Evolutionary conservation across 2,329 filamentous ascomycete species (phyloP).

Genomic region (Sarocladiaceae sp.): DNA sequence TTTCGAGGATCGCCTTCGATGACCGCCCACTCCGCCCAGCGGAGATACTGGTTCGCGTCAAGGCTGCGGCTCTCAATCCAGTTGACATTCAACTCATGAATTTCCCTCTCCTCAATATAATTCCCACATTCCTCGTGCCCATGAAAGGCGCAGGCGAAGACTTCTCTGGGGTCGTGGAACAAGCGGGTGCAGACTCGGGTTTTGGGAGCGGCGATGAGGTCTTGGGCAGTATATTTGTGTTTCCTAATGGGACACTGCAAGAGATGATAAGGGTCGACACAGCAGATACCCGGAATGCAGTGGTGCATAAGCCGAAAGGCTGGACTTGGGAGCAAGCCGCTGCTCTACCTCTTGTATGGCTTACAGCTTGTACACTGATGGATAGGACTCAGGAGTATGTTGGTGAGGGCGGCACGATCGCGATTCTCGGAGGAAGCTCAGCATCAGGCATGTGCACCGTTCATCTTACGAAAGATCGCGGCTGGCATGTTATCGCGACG

Average conservation of each 20-base stretch:
- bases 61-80: constrained; percentile 10
- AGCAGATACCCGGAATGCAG: background rate
- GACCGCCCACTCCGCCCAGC: background rate
- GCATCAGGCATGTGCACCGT: constrained; percentile 2
- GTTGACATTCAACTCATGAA: constrained; percentile 10
- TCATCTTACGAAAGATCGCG: constrained; percentile 7
- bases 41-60: constrained; percentile 10
- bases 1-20: background rate
- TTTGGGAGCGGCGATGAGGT: constrained; percentile 6
- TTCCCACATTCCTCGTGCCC: constrained; percentile 1
- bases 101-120: background rate
- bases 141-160: constrained; percentile 10
- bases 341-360: constrained; percentile 10
- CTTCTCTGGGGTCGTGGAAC: constrained; percentile 8
- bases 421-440: constrained; percentile 9
- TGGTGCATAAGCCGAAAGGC: constrained; percentile 7
- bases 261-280: constrained; percentile 9
- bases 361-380: constrained; percentile 5
- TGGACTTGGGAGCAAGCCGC: constrained; percentile 10
- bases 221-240: constrained; percentile 5
- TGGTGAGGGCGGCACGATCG: background rate
- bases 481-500: constrained; percentile 4
- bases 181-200: background rate
- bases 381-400: background rate
- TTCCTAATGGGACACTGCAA: constrained; percentile 3